These are phyloP conservation scores for Fomitopsis pulvina DNA, from an alignment of 768 basidiomycete species.

Conservation along the genomic window DNA sequence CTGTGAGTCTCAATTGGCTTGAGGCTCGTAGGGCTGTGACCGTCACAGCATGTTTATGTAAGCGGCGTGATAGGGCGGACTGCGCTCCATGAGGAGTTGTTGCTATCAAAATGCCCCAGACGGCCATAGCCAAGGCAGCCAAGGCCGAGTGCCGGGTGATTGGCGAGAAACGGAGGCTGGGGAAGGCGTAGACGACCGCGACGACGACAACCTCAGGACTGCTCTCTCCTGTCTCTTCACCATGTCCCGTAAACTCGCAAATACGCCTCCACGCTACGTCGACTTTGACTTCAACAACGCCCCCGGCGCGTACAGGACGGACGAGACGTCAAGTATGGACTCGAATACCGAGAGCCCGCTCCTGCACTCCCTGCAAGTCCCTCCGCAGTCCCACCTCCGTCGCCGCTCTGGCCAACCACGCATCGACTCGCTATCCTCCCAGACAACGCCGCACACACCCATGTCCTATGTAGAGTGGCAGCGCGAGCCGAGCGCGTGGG, in stretches of 20 bases:
- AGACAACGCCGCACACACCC: background rate
- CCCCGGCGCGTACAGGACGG: no score
- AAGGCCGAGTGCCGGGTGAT: background rate
- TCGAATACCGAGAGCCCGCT: background rate
- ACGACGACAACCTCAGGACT: background rate
- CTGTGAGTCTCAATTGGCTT: no score
- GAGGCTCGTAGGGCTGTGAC: no score
- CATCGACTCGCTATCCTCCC: background rate
- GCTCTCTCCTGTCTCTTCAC: background rate
- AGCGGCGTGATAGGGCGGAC: no score
- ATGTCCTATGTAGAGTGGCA: constrained; percentile 15
- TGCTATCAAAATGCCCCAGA: no score
- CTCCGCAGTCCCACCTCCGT: background rate
- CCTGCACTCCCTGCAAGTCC: background rate
- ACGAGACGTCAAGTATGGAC: background rate
- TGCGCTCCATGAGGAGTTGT: no score
- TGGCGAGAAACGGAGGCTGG: background rate
- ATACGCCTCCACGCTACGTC: background rate
- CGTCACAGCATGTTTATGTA: no score
- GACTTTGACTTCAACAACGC: background rate
- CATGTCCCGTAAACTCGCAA: background rate
- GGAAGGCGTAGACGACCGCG: background rate
- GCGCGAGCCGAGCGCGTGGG: constrained; percentile 11
- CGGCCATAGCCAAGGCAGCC: no score
- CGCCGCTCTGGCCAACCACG: no score